phyloP scores from a whole-genome alignment of 768 basidiomycete species.

The Naganishia friedmannii region DNA sequence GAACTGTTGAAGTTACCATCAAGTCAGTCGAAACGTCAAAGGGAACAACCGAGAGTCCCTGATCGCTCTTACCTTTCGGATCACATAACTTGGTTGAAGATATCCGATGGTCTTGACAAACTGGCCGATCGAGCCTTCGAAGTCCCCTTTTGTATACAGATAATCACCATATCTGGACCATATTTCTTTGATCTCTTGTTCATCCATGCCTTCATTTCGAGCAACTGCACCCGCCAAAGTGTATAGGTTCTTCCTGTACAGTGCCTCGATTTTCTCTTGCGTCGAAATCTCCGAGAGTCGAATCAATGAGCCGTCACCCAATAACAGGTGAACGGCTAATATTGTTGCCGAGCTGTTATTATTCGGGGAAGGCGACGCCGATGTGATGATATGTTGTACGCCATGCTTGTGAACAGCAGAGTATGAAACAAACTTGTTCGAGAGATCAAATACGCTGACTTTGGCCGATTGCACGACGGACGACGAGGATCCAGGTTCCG shows the following conservation, averaged over 20 bases:
- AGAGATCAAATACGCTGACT: constrained; percentile 80
- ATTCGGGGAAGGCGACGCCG: constrained; percentile 51
- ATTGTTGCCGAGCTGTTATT: constrained; percentile 58
- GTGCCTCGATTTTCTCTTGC: constrained; percentile 75
- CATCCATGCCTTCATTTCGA: constrained; percentile 70
- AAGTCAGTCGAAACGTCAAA: constrained; percentile 17
- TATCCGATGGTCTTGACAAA: constrained; percentile 85
- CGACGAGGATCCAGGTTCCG: background rate
- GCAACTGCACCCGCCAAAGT: constrained; percentile 78
- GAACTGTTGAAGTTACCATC: constrained; percentile 61
- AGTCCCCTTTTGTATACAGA: constrained; percentile 83
- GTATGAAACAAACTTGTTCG: constrained; percentile 86
- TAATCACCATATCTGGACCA: constrained; percentile 87
- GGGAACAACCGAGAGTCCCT: background rate
- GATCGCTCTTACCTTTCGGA: constrained; percentile 70
- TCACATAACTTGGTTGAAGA: constrained; percentile 90
- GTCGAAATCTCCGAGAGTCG: constrained; percentile 76
- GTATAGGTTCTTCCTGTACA: constrained; percentile 74
- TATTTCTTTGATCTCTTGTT: constrained; percentile 76
- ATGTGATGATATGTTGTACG: constrained; percentile 75
- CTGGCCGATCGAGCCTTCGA: constrained; percentile 88
- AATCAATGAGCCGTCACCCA: constrained; percentile 56
- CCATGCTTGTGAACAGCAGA: constrained; percentile 76
- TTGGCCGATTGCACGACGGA: constrained; percentile 58
- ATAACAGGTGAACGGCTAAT: constrained; percentile 50